phyloP scores from a whole-genome alignment of 495 filamentous ascomycete genomes.

The Penicillium lividum region DNA sequence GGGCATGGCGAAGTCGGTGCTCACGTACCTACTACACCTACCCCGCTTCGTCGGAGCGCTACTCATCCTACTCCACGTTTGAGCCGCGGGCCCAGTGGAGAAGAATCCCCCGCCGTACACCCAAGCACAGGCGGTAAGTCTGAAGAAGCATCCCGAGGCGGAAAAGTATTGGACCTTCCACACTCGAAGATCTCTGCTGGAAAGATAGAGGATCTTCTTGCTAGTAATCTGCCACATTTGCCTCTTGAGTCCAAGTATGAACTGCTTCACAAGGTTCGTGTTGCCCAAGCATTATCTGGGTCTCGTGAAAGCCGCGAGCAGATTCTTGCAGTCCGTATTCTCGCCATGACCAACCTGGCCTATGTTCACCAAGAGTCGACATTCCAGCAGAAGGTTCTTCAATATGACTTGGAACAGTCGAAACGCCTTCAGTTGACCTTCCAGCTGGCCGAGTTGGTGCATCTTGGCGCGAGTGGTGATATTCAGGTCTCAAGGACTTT shows the following conservation, averaged over 20 bases:
- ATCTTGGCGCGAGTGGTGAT: conserved; percentile 67
- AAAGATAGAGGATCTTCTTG: conserved; percentile 67
- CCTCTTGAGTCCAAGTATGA: conserved; percentile 79
- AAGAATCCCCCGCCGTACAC: conserved; percentile 50
- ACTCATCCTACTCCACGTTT: conserved; percentile 56
- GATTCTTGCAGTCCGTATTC: conserved; percentile 75
- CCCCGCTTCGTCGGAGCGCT: conserved; percentile 49
- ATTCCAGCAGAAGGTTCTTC: conserved; percentile 82
- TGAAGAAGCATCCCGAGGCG: conserved; percentile 45
- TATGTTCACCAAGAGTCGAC: conserved; percentile 78
- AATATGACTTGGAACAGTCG: conserved; percentile 87
- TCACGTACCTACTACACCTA: conserved; percentile 50
- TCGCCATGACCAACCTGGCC: conserved; percentile 89
- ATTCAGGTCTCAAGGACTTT: conserved; percentile 66
- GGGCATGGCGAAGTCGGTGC: conserved; percentile 27
- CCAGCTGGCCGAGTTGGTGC: conserved; percentile 88
- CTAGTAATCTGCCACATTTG: conserved; percentile 61
- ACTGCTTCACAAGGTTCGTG: conserved; percentile 77
- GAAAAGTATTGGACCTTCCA: conserved; percentile 71
- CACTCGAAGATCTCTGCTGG: conserved; percentile 60
- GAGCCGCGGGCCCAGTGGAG: conserved; percentile 47
- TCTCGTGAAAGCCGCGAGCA: conserved; percentile 68
- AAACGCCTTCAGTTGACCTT: conserved; percentile 86
- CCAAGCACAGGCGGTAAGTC: conserved; percentile 30
- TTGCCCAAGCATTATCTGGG: conserved; percentile 71